phyloP scores from a whole-genome alignment of 352 stramenopile species.

The Phytophthora ohioensis region DNA sequence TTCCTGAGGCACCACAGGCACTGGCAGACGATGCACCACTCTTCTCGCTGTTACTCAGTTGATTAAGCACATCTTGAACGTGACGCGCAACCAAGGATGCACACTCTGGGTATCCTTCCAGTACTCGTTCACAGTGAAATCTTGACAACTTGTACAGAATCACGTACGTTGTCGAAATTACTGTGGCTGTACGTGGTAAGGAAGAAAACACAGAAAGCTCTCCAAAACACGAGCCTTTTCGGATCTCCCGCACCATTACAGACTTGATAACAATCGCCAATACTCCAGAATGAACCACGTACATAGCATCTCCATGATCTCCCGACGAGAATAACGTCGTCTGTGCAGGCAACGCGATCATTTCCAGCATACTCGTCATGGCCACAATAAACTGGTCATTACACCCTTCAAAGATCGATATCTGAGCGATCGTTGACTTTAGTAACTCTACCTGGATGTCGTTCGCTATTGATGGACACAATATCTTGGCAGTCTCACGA shows the following conservation, averaged over 20 bases:
- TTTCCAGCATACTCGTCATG: conserved; percentile 70
- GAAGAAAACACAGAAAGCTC: conserved; percentile 77
- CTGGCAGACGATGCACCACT: not conserved
- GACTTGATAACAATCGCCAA: conserved; percentile 64
- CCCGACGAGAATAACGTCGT: conserved; percentile 63
- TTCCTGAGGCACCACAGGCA: not conserved
- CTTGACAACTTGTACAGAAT: conserved; percentile 72
- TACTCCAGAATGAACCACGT: conserved; percentile 75
- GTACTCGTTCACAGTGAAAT: conserved; percentile 62
- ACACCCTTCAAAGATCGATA: conserved; percentile 73
- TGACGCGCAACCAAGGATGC: conserved; percentile 32
- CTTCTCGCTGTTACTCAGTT: conserved; percentile 2
- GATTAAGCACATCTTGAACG: conserved; percentile 35
- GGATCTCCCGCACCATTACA: conserved; percentile 71
- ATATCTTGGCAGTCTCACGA: conserved; percentile 66
- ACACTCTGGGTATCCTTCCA: conserved; percentile 62
- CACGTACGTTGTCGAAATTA: conserved; percentile 67
- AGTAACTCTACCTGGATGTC: conserved; percentile 81
- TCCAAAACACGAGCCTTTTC: conserved; percentile 74
- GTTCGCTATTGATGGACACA: conserved; percentile 79
- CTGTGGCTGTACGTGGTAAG: conserved; percentile 59
- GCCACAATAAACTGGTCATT: conserved; percentile 65
- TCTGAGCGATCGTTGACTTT: conserved; percentile 54
- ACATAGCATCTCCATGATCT: conserved; percentile 75
- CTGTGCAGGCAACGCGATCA: conserved; percentile 65